Base-by-base conservation (phyloP, 345 rosid species). In the Eucalyptus decipiens region DNA sequence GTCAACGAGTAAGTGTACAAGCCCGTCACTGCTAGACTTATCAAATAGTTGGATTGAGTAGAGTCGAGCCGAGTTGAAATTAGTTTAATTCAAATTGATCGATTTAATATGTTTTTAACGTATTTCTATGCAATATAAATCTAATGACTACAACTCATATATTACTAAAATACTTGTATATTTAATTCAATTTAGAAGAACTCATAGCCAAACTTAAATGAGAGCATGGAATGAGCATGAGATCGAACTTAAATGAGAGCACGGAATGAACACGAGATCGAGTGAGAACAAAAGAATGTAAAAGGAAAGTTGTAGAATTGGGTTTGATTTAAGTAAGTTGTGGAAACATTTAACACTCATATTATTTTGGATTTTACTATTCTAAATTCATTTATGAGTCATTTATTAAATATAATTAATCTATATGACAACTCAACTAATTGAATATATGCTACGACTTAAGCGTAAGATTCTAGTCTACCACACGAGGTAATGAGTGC, bases 311-410 rank as follows among this genome's bases (percentile, higher is more conserved):
- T 2, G 0, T 8, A 56, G 6, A 54, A 0, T 54, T 54, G 5
- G 2, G 0, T 54, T 0, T 8, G 5, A 0, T 23, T 1, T 24
- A 56, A 56, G 1, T 23, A 24, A 56, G 13, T 56, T 56, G 6
- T 24, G 2, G 1, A 54, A 11, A 4, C 1, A 56, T 23, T 56
- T 1, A 23, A 10, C 1, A 10, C 0, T 56, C 0, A 56, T 56
- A 56, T 56, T 23, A 56, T 24, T 56, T 56, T 56, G 1, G 0
- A 24, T 56, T 56, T 56, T 56, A 10, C 0, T 19, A 56, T 56
- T 56, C 1, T 9, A 56, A 56, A 56, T 26, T 56, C 6, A 56
- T 56, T 23, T 21, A 56, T 56, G 2, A 56, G 1, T 10, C 6
- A 56, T 56, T 56, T 56, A 56, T 26, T 56, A 1, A 10, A 56